These are phyloP conservation scores for Pestalotiopsis sp. DNA, from an alignment of 2,329 filamentous ascomycete genomes.

Conservation along the genomic window DNA sequence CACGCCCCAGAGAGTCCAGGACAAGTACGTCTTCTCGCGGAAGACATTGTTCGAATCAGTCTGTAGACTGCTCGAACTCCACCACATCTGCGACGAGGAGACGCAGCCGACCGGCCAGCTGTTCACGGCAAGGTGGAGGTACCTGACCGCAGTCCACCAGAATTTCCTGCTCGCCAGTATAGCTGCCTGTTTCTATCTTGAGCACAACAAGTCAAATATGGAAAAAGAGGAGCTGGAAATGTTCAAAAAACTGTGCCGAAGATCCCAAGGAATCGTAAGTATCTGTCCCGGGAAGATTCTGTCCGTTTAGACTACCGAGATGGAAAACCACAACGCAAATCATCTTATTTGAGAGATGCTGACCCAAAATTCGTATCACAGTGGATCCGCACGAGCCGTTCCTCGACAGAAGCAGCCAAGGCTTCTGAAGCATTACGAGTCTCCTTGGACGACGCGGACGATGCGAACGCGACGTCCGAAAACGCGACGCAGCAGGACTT, in stretches of 20 bases:
- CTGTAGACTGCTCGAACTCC: constrained; percentile 45
- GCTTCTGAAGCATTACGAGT: constrained; percentile 11
- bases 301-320: too few relatives aligned
- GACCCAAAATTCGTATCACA: background rate
- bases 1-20: constrained; percentile 31
- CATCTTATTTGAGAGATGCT: too few relatives aligned
- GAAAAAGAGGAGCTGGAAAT: background rate
- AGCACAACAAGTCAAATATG: constrained; percentile 18
- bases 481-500: background rate
- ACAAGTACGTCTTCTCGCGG: constrained; percentile 40
- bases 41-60: constrained; percentile 47
- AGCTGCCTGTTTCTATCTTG: constrained; percentile 45
- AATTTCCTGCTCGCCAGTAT: constrained; percentile 49
- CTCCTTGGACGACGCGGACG: background rate
- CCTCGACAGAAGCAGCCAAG: constrained; percentile 12
- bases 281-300: background rate
- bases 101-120: constrained; percentile 42
- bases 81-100: constrained; percentile 49
- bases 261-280: constrained; percentile 6
- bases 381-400: constrained; percentile 11
- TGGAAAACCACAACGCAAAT: too few relatives aligned
- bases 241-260: constrained; percentile 9
- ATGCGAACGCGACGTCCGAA: background rate
- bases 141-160: constrained; percentile 43
- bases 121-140: constrained; percentile 43